These are phyloP conservation scores for Lactarius tabidus DNA, from an alignment of 768 basidiomycete genomes.

Conservation along the genomic window DNA sequence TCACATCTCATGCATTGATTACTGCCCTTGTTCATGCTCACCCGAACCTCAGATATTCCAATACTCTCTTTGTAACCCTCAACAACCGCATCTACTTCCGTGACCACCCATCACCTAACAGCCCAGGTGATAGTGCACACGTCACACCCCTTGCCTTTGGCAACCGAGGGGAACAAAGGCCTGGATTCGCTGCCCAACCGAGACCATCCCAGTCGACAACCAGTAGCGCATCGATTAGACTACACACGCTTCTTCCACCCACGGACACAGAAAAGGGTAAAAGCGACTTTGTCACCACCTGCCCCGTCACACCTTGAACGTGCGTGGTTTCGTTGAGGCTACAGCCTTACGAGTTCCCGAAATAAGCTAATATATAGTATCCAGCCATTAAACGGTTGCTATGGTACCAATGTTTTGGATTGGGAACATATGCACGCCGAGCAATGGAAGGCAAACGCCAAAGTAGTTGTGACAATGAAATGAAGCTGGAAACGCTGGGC, in stretches of 20 bases:
- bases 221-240: not conserved
- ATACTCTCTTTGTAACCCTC: constrained; percentile 28
- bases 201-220: not conserved
- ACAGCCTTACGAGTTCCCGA: not conserved
- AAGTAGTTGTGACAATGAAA: not conserved
- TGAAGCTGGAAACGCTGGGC: not conserved
- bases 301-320: not conserved
- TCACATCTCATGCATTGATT: not conserved
- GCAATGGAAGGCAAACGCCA: not conserved
- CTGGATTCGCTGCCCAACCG: not conserved
- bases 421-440: not conserved
- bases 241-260: not conserved
- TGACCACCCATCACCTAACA: not conserved
- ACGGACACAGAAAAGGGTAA: not conserved
- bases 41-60: constrained; percentile 15
- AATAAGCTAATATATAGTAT: not conserved
- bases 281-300: not conserved
- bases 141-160: not conserved
- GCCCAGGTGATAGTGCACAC: not conserved
- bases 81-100: constrained; percentile 14
- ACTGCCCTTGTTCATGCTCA: not conserved
- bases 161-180: not conserved
- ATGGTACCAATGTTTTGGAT: not conserved
- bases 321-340: not conserved
- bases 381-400: not conserved